A percentile compares a stretch with the other conserved stretches of the same genome.
Evolutionary conservation across 2,329 filamentous ascomycete genomes (phyloP).

Genomic region (Alternaria viburni): DNA sequence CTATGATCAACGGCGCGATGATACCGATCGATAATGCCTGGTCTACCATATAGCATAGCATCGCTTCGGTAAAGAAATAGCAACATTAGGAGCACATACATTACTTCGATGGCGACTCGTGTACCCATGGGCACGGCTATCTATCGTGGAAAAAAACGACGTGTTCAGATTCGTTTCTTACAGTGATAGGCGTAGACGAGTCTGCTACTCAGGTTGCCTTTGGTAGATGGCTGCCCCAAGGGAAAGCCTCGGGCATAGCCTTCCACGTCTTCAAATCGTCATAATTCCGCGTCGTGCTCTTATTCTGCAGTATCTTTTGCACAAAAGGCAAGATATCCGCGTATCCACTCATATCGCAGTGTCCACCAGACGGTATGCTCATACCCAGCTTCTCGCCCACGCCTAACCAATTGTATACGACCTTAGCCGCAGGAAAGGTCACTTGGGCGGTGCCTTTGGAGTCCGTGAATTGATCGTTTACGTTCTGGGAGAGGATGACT

Average conservation of each 20-base stretch:
- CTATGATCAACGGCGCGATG: constrained; percentile 27
- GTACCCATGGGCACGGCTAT: background rate
- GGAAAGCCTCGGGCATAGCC: constrained; percentile 55
- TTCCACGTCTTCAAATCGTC: constrained; percentile 54
- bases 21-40: constrained; percentile 35
- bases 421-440: constrained; percentile 42
- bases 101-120: background rate
- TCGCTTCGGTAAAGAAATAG: background rate
- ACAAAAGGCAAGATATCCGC: constrained; percentile 58
- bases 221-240: constrained; percentile 46
- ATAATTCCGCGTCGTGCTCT: constrained; percentile 55
- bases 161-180: background rate
- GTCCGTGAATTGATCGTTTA: constrained; percentile 56
- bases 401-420: constrained; percentile 44
- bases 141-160: background rate
- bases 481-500: constrained; percentile 42
- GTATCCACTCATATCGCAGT: constrained; percentile 59
- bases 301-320: constrained; percentile 56
- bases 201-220: background rate
- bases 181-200: background rate
- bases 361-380: constrained; percentile 55
- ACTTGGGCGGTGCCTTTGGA: constrained; percentile 55
- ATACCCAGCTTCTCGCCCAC: constrained; percentile 51
- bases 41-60: constrained; percentile 29
- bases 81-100: background rate